Evolutionary conservation across 352 stramenopile genomes (phyloP).

Genomic region (Pythium sp.): DNA sequence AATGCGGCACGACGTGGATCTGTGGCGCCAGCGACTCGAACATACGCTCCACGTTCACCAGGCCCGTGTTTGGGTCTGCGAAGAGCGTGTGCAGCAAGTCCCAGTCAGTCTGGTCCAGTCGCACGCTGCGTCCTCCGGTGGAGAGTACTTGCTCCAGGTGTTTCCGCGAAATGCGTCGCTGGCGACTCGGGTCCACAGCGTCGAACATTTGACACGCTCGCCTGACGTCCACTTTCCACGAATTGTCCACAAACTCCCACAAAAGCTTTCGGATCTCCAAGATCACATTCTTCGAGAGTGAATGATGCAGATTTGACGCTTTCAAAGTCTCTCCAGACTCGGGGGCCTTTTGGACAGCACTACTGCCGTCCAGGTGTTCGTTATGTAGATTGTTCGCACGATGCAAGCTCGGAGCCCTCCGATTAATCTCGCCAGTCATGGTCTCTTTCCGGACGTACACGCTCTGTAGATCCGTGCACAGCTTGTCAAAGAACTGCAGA

Average conservation of each 20-base stretch:
- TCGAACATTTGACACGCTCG: conserved; percentile 30
- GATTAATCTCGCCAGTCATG: conserved; percentile 31
- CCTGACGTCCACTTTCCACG: conserved; percentile 44
- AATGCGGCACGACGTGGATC: conserved; percentile 26
- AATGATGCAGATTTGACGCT: neutral
- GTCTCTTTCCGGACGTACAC: conserved; percentile 53
- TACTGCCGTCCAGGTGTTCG: neutral
- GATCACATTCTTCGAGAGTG: conserved; percentile 22
- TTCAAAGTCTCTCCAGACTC: neutral
- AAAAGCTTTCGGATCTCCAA: conserved; percentile 44
- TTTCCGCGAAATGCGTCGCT: conserved; percentile 26
- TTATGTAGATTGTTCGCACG: neutral
- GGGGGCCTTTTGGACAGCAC: no score
- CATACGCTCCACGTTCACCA: conserved; percentile 43
- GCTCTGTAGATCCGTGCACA: conserved; percentile 56
- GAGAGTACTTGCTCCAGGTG: conserved; percentile 44
- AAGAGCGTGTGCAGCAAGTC: conserved; percentile 44
- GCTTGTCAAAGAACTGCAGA: conserved; percentile 34
- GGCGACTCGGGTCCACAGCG: conserved; percentile 21
- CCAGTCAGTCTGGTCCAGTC: conserved; percentile 41
- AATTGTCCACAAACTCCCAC: conserved; percentile 46
- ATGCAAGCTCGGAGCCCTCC: neutral
- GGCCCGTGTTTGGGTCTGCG: conserved; percentile 28
- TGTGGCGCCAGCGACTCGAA: conserved; percentile 32
- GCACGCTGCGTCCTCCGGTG: conserved; percentile 24